A percentile compares a stretch with the other conserved stretches of the same genome.
Evolutionary conservation across 2,329 filamentous ascomycete genomes (phyloP).

Genomic region (Aspergillus tanneri): DNA sequence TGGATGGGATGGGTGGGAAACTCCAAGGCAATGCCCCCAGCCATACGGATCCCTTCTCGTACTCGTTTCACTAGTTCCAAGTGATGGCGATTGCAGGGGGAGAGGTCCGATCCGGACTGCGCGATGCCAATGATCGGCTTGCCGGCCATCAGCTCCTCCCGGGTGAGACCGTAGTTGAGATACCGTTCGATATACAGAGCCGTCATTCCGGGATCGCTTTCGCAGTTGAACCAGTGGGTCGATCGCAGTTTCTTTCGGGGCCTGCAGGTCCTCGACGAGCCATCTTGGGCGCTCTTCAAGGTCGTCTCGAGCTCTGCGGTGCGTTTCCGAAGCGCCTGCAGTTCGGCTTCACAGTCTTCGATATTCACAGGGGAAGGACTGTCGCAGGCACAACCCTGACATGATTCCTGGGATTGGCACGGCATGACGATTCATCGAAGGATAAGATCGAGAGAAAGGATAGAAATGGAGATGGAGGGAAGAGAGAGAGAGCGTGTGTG

Average conservation of each 20-base stretch:
- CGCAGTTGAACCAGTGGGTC: slow-evolving; percentile 47
- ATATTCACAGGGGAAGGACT: slow-evolving; percentile 32
- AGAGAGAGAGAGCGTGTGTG: neutral
- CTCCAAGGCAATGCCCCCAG: slow-evolving; percentile 53
- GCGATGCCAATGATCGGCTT: slow-evolving; percentile 55
- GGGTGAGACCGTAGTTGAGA: slow-evolving; percentile 52
- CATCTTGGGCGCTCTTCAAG: slow-evolving; percentile 29
- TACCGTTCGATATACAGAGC: slow-evolving; percentile 53
- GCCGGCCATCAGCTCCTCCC: slow-evolving; percentile 50
- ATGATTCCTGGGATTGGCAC: slow-evolving; percentile 27
- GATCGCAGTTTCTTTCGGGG: slow-evolving; percentile 38
- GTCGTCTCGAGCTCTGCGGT: slow-evolving; percentile 40
- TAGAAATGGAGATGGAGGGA: neutral
- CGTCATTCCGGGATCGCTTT: slow-evolving; percentile 46
- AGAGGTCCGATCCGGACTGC: slow-evolving; percentile 52
- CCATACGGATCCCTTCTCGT: slow-evolving; percentile 51
- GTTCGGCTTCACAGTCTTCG: slow-evolving; percentile 43
- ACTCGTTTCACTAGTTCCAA: slow-evolving; percentile 52
- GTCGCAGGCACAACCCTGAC: slow-evolving; percentile 37
- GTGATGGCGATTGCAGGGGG: slow-evolving; percentile 54
- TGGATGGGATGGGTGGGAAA: slow-evolving; percentile 56
- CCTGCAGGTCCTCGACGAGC: slow-evolving; percentile 7
- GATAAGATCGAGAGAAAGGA: no score
- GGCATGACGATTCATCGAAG: slow-evolving; percentile 17
- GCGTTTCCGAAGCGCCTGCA: slow-evolving; percentile 39